phyloP scores from a whole-genome alignment of 2,329 filamentous ascomycete genomes.

The Ampelomyces quisqualis region DNA sequence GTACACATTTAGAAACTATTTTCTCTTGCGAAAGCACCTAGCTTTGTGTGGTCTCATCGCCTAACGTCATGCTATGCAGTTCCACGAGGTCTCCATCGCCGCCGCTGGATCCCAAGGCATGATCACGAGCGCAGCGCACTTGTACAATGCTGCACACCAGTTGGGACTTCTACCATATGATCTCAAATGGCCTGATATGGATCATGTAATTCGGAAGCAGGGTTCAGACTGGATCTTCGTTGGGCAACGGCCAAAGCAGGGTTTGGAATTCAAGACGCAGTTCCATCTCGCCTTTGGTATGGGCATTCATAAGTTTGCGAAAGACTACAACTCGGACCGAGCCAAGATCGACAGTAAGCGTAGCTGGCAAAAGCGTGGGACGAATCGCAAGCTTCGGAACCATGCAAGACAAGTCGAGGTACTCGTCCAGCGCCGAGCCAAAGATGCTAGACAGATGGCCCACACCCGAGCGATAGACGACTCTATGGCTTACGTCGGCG shows the following conservation, averaged over 20 bases:
- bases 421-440: too few species aligned
- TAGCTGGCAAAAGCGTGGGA: too few species aligned
- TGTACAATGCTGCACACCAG: slow-evolving; percentile 6
- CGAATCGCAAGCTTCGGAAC: too few species aligned
- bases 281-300: background rate
- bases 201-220: background rate
- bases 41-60: background rate
- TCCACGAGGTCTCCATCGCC: background rate
- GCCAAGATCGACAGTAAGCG: too few species aligned
- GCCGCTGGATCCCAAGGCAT: background rate
- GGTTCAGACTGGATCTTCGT: background rate
- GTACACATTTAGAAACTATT: background rate
- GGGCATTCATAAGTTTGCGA: background rate
- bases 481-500: too few species aligned
- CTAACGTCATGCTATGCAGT: background rate
- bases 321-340: background rate
- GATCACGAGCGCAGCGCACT: slow-evolving; percentile 1
- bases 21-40: background rate
- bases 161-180: background rate
- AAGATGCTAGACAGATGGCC: too few species aligned
- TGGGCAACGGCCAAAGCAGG: background rate
- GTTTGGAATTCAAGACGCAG: background rate
- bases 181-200: background rate
- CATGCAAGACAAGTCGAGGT: too few species aligned
- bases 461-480: too few species aligned